These are phyloP conservation scores for Pseudozyma tsukubaensis DNA, from an alignment of 1,284 basidiomycete genomes.

Conservation along the genomic window DNA sequence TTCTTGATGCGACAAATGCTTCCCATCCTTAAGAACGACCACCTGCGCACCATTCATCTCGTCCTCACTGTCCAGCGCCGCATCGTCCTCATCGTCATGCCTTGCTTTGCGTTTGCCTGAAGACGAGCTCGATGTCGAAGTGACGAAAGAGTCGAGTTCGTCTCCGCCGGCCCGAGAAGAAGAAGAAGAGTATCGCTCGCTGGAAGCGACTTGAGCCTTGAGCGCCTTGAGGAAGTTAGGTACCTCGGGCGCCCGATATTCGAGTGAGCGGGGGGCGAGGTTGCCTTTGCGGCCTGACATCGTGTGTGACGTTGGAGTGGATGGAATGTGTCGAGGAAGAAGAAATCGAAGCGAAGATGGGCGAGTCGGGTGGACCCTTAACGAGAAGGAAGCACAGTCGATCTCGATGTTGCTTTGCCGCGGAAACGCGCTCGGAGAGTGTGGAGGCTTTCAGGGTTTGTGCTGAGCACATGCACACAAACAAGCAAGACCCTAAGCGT, in stretches of 20 bases:
- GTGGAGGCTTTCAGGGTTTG: neutral
- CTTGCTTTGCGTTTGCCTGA: constrained; percentile 4
- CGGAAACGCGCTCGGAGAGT: too few relatives aligned
- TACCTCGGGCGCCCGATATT: constrained; percentile 27
- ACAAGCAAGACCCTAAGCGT: too few relatives aligned
- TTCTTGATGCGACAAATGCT: constrained; percentile 52
- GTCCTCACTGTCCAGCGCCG: constrained; percentile 36
- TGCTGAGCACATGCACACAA: too few relatives aligned
- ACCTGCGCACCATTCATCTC: constrained; percentile 55
- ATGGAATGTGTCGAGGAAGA: neutral
- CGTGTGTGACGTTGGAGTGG: neutral
- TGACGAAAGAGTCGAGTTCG: constrained; percentile 28
- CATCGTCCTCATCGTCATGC: constrained; percentile 1
- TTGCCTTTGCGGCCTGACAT: constrained; percentile 31
- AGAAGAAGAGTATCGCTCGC: constrained; percentile 8
- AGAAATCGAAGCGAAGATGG: neutral
- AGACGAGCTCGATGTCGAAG: constrained; percentile 11
- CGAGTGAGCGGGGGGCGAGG: constrained; percentile 29
- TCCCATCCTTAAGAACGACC: constrained; percentile 59
- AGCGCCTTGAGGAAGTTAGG: constrained; percentile 38
- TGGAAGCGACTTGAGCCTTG: constrained; percentile 34
- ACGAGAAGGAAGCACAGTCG: neutral
- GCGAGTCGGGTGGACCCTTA: neutral
- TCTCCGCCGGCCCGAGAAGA: neutral
- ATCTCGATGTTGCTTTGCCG: too few relatives aligned